Evolutionary conservation across 2,329 filamentous ascomycete genomes (phyloP).

Genomic region (Fusarium chuoi): DNA sequence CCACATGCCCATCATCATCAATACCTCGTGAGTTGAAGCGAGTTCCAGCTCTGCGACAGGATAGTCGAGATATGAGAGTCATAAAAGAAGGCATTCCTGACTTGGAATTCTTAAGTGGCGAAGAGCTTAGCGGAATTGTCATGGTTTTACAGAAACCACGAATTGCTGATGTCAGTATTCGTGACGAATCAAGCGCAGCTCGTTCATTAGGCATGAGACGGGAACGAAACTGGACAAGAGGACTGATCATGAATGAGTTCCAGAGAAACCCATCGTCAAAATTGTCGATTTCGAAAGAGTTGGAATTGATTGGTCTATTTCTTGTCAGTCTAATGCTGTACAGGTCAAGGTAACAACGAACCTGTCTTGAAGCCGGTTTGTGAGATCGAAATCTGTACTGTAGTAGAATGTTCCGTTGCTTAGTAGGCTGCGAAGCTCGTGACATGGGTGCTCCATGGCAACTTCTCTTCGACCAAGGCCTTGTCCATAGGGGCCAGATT

Average conservation of each 20-base stretch:
- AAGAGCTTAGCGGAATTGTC: conserved; percentile 80
- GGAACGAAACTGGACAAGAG: conserved; percentile 88
- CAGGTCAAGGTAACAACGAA: conserved; percentile 47
- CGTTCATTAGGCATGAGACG: conserved; percentile 80
- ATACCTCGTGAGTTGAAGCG: conserved; percentile 97
- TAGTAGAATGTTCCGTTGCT: conserved; percentile 97
- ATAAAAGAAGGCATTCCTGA: conserved; percentile 84
- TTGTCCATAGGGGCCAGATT: conserved; percentile 52
- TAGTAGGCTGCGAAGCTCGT: conserved; percentile 89
- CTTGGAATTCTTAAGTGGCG: conserved; percentile 72
- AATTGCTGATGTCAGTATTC: conserved; percentile 92
- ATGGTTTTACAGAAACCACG: conserved; percentile 91
- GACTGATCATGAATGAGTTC: conserved; percentile 99
- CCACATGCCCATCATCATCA: conserved; percentile 96
- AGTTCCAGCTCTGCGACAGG: conserved; percentile 90
- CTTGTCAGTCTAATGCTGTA: conserved; percentile 14
- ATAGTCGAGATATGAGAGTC: conserved; percentile 90
- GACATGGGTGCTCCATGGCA: conserved; percentile 85
- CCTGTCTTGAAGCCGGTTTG: conserved; percentile 91
- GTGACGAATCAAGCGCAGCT: conserved; percentile 82
- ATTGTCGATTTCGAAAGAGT: conserved; percentile 89
- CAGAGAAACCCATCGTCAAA: conserved; percentile 93
- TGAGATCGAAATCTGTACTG: conserved; percentile 97
- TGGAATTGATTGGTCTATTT: conserved; percentile 74
- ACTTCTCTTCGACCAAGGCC: conserved; percentile 73